Evolutionary conservation across 305 asterid genomes (phyloP), one percentile per base, ranked within the genome.

Genomic region (Caryopteris hybrid): DNA sequence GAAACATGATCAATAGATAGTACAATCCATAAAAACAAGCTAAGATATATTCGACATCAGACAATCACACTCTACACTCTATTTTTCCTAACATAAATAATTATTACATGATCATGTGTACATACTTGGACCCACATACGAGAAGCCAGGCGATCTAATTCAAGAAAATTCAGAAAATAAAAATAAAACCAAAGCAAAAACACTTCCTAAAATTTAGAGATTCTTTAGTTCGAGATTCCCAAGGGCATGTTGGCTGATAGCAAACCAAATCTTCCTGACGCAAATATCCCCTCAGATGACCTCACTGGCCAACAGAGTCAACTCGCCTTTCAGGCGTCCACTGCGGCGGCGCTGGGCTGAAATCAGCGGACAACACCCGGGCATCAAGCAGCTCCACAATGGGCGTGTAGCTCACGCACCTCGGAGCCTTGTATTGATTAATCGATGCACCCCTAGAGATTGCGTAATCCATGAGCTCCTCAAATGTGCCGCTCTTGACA

Each of bases 391-490:
- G 73, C 72, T 82, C 85, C 57, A 79, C 61, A 56, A 82, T 72
- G 12, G 87, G 87, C 68, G 83, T 76, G 75, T 53, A 77, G 61
- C 78, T 82, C 60, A 82, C 81, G 57, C 83, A 82, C 41, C 83
- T 53, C 20, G 87, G 87, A 14, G 84, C 79, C 76, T 83, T 80
- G 69, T 82, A 80, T 51, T 82, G 87, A 48, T 79, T 82, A 29
- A 82, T 83, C 51, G 85, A 79, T 31, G 87, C 85, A 59, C 88
- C 85, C 36, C 83, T 39, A 36, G 81, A 75, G 31, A 83, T 80
- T 2, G 84, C 78, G 13, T 80, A 83, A 20, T 83, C 88, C 85
- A 80, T 80, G 4, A 83, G 66, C 83, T 83, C 83, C 61, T 83
- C 85, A 54, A 83, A 83, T 1, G 88, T 80, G 6, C 88, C 88